Conservation (phyloP, 148 eudicot species). For the Camellia granthamiana region DNA sequence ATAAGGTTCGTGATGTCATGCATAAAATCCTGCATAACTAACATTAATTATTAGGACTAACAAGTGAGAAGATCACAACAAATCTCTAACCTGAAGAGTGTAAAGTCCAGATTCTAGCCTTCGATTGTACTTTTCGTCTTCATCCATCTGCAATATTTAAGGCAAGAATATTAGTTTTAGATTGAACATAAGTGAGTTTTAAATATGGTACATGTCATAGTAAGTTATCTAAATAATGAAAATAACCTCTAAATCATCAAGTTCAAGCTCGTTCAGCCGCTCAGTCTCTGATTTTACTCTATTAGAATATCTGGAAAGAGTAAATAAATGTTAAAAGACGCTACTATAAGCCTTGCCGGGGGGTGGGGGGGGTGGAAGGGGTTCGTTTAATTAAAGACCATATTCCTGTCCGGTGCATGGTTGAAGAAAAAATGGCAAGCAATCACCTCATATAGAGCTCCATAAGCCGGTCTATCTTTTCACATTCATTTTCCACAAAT, state of each 20-base stretch:
- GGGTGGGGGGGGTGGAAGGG: not conserved
- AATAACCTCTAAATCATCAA: conserved; percentile 90
- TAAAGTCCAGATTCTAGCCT: conserved; percentile 93
- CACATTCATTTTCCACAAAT: conserved; percentile 91
- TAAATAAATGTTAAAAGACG: not conserved
- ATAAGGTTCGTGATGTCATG: not conserved
- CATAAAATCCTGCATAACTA: not conserved
- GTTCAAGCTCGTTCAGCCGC: conserved; percentile 66
- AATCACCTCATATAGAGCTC: conserved; percentile 90
- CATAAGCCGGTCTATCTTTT: conserved; percentile 96
- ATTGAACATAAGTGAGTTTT: not conserved
- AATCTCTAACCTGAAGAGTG: conserved; percentile 72
- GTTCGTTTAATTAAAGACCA: not conserved
- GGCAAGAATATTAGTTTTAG: conserved; percentile 14
- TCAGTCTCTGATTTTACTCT: conserved; percentile 84
- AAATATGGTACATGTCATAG: not conserved
- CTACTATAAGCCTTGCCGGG: not conserved
- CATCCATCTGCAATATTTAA: conserved; percentile 72
- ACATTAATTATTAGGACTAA: not conserved
- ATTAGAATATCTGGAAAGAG: conserved; percentile 68
- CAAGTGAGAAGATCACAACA: not conserved
- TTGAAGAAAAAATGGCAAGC: not conserved
- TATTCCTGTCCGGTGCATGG: not conserved
- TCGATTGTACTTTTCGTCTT: conserved; percentile 80
- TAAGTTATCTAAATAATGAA: not conserved